Evolutionary conservation across 2,329 filamentous ascomycete species (phyloP), one percentile per base, ranked within the genome.

Genomic region (Thelonectria olida): DNA sequence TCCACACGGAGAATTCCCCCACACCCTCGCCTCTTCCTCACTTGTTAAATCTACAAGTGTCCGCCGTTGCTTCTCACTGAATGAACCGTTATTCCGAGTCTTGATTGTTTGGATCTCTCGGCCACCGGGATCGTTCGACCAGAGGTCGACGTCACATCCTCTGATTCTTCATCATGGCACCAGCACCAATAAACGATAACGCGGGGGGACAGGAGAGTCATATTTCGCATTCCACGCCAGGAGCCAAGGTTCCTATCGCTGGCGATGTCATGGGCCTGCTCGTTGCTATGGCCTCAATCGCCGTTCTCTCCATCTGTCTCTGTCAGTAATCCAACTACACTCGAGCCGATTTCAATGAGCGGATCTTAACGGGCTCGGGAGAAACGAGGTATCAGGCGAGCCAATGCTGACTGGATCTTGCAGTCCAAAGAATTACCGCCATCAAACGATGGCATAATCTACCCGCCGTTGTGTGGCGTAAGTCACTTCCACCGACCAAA

Each of bases 391-490:
- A 17, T 25, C 4, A 13, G 31, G 17, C 19, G 4, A 36, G 7
- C 38, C 15, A 22, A 17, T 45, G 41, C 54, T 71, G 23, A 71
- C 47, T 9, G 38, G 15, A 7, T 9, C 5, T 17, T 17, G 41
- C 38, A 81, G 79, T 74, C 15, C 76, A 81, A 49, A 75, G 79
- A 62, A 67, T 73, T 10, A 65, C 75, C 19, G 74, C 69, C 9
- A 74, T 82, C 41, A 79, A 72, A 61, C 62, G 67, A 6, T 83
- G 81, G 80, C 68, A 64, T 31, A 76, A 74, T 54, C 63, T 83
- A 28, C 80, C 81, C 2, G 73, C 78, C 31, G 76, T 80, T 17
- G 73, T 79, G 7, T 82, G 80, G 80, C 63, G 81, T 82, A 72
- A 66, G 79, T 76, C 25, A 27, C 17, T 15, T 2, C 22, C 7